Evolutionary conservation across 352 stramenopile species (phyloP), one percentile per base, ranked within the genome.

Genomic region (Elongisporangium senticosum): DNA sequence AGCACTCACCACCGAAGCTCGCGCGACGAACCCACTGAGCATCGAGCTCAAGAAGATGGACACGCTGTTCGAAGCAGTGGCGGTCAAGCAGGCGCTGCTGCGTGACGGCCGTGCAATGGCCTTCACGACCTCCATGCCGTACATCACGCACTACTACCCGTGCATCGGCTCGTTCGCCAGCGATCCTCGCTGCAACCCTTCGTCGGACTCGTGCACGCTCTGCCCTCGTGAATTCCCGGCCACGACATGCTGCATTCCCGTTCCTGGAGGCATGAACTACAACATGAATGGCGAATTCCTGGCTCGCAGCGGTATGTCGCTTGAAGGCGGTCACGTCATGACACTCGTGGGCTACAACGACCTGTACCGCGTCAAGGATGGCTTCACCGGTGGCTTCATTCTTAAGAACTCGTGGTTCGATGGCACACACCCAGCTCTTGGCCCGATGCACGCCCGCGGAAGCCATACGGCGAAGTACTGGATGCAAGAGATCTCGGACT

Each of bases 321-420:
- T 66, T 5, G 77, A 87, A 26, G 77, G 77, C n/a, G 77, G 77
- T 2, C 79, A 89, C 53, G 79, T 71, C 5, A 89, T 89, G 79
- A 83, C 76, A 47, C 62, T 89, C n/a, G 75, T 83, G 13, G 79
- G 77, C 19, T 89, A 83, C 67, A 87, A 87, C 56, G 79, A 89
- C 33, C 56, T 83, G 20, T 88, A 74, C 61, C 77, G 70, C 23
- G 84, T 71, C 19, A 75, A 77, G 37, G 74, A 87, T 49, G 78
- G 80, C 58, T 83, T 71, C 61, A 87, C 74, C 0, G 80, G 77
- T 33, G 78, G 77, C 47, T 87, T 83, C 58, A 86, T 90, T 53
- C 68, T 90, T 39, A 90, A 90, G 68, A 90, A 90, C 70, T 90
- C 80, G 59, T 90, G 80, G 77, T 81, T 70, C 50, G 77, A 90